Conservation (phyloP, 139 green algal species). For the Astrephomene gubernaculifera region DNA sequence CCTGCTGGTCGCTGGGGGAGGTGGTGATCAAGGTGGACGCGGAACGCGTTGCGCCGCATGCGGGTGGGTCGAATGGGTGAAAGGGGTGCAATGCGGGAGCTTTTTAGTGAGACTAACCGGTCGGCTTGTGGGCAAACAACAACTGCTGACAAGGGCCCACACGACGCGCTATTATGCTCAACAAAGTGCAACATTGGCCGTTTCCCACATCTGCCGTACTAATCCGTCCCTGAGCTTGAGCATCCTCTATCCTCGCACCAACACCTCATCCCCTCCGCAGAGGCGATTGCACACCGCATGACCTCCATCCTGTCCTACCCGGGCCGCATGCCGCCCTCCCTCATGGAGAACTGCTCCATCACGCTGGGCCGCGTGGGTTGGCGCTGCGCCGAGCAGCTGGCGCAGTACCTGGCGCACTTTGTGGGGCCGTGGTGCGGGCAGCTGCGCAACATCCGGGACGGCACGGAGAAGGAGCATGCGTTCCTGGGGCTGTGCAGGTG, state of each 20-base stretch:
- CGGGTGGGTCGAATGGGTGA: too few species aligned
- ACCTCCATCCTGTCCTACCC: constrained; percentile 70
- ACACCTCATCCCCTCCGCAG: too few species aligned
- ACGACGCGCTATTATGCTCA: too few species aligned
- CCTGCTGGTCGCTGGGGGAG: constrained; percentile 93
- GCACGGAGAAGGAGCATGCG: constrained; percentile 94
- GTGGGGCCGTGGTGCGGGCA: constrained; percentile 81
- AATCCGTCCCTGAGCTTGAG: too few species aligned
- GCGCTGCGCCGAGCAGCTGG: constrained; percentile 76
- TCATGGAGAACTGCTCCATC: constrained; percentile 95
- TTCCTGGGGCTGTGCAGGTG: constrained; percentile 84
- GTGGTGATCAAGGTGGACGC: constrained; percentile 78
- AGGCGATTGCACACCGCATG: constrained; percentile 70
- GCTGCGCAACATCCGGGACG: constrained; percentile 89
- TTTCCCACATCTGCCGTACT: too few species aligned
- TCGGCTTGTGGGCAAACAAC: too few species aligned
- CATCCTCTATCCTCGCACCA: too few species aligned
- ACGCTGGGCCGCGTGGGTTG: constrained; percentile 86
- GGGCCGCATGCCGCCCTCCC: constrained; percentile 70
- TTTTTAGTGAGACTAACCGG: not conserved
- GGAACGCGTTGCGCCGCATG: constrained; percentile 59
- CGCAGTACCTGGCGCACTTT: constrained; percentile 85
- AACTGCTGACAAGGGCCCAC: too few species aligned
- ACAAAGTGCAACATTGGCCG: too few species aligned
- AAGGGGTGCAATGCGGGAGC: too few species aligned